A percentile compares a stretch with the other conserved stretches of the same genome.
Evolutionary conservation across 768 basidiomycete genomes (phyloP).

Genomic region (Trametes cubensis): DNA sequence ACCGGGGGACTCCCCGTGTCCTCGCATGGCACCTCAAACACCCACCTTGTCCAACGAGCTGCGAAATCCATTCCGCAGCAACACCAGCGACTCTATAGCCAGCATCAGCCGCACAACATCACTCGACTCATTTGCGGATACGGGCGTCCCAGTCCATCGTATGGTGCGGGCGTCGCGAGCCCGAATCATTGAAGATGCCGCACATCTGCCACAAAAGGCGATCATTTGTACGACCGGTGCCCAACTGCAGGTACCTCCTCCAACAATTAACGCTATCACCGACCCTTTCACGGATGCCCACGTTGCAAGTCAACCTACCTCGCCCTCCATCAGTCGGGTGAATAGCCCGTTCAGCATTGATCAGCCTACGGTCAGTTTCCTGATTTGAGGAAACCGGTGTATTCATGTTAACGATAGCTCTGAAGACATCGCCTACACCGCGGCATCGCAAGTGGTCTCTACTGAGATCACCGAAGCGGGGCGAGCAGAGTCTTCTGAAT

Average conservation of each 20-base stretch:
- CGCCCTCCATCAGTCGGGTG: background rate
- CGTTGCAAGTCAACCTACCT: constrained; percentile 1
- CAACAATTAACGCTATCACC: background rate
- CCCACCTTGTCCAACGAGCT: constrained; percentile 1
- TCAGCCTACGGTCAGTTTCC: background rate
- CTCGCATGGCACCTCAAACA: background rate
- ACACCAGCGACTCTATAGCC: constrained; percentile 2
- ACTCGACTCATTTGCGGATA: constrained; percentile 10
- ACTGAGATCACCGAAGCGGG: constrained; percentile 4
- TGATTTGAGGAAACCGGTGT: too few species aligned
- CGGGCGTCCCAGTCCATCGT: constrained; percentile 9
- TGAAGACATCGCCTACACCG: background rate
- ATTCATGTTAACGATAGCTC: background rate
- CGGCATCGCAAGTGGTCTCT: background rate
- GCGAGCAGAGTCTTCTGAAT: constrained; percentile 15
- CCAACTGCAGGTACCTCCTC: background rate
- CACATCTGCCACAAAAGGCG: constrained; percentile 7
- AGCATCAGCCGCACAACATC: constrained; percentile 5
- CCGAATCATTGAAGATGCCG: background rate
- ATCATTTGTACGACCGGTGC: constrained; percentile 6
- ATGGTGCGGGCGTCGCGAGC: constrained; percentile 6
- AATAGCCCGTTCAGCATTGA: background rate
- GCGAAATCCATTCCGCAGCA: constrained; percentile 18
- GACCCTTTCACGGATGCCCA: constrained; percentile 9
- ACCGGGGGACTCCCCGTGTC: background rate